Conservation (phyloP, 495 filamentous ascomycete species). For the Penicillium simplicissimum region DNA sequence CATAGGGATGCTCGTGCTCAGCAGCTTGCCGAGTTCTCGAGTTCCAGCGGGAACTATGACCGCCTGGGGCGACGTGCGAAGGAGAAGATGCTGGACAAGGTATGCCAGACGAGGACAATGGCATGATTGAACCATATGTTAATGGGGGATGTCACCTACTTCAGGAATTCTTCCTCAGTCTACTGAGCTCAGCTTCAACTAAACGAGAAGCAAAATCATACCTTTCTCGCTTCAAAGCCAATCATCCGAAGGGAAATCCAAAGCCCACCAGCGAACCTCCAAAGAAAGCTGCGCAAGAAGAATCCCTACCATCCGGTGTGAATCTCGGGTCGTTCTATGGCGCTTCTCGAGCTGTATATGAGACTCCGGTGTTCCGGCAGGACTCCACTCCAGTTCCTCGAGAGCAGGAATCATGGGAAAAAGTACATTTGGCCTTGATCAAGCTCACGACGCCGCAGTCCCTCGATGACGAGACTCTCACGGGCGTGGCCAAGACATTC, state of each 20-base stretch:
- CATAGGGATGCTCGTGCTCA: constrained; percentile 21
- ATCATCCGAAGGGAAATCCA: constrained; percentile 24
- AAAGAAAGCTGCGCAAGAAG: constrained; percentile 22
- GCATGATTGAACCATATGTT: neutral
- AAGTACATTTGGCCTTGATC: constrained; percentile 80
- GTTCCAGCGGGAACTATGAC: constrained; percentile 32
- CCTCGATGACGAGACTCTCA: constrained; percentile 64
- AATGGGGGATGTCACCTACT: neutral
- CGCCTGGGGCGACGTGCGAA: constrained; percentile 48
- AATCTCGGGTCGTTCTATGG: constrained; percentile 65
- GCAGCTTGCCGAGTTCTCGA: constrained; percentile 43
- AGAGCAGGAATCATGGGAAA: constrained; percentile 33
- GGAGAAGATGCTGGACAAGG: constrained; percentile 49
- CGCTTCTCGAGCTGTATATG: constrained; percentile 58
- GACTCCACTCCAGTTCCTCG: constrained; percentile 39
- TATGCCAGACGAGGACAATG: constrained; percentile 17
- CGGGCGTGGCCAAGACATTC: constrained; percentile 80
- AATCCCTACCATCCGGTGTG: constrained; percentile 44
- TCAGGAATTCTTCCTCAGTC: constrained; percentile 79
- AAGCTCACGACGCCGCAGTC: constrained; percentile 74
- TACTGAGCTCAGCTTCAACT: constrained; percentile 81
- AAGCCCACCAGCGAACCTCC: constrained; percentile 18
- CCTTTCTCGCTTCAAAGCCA: constrained; percentile 71
- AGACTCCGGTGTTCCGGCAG: constrained; percentile 63
- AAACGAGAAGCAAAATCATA: constrained; percentile 90